Conservation (phyloP, 2,329 filamentous ascomycete species). For the Exserohilum rostratum region DNA sequence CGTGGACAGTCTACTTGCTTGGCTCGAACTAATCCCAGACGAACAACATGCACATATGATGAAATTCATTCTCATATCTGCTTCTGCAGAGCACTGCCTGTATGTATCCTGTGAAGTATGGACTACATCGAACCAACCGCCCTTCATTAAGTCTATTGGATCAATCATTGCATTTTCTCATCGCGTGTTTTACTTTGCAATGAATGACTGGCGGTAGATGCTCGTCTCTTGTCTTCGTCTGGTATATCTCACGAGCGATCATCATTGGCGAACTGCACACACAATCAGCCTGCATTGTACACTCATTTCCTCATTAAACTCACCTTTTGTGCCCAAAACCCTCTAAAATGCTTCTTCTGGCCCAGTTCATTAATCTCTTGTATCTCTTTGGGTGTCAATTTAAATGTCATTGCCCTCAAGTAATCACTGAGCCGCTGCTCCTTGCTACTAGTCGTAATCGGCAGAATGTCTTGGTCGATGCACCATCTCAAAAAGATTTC, state of each 20-base stretch:
- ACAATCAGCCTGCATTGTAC: not conserved
- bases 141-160: not conserved
- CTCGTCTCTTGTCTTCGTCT: not conserved
- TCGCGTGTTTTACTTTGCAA: too few species aligned
- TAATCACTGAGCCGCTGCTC: constrained; percentile 66
- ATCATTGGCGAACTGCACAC: constrained; percentile 53
- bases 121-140: too few species aligned
- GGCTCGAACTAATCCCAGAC: not conserved
- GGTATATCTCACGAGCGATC: constrained; percentile 54
- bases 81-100: too few species aligned
- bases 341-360: constrained; percentile 65
- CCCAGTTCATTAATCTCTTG: constrained; percentile 58
- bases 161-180: not conserved
- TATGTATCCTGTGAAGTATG: too few species aligned
- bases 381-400: constrained; percentile 64
- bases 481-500: constrained; percentile 66
- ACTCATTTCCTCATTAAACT: not conserved
- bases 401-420: constrained; percentile 61
- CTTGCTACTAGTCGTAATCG: constrained; percentile 66
- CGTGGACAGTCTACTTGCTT: not conserved
- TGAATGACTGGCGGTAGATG: not conserved
- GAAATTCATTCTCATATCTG: not conserved
- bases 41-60: not conserved
- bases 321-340: constrained; percentile 60
- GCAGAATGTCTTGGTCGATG: constrained; percentile 64